Evolutionary conservation across 2,329 filamentous ascomycete genomes (phyloP).

Genomic region (Xylariomycetidae sp.): DNA sequence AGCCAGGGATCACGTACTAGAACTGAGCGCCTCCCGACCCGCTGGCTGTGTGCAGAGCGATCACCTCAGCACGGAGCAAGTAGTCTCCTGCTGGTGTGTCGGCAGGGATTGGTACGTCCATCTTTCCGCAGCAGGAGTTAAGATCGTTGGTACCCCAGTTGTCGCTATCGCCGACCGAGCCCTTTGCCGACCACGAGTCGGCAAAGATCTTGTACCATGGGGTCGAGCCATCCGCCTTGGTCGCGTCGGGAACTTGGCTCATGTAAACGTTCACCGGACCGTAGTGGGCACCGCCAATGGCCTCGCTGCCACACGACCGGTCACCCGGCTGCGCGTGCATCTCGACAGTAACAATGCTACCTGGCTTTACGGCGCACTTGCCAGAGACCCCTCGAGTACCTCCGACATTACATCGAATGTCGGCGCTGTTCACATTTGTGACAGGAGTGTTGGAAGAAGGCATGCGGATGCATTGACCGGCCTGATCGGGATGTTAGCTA

Average conservation of each 20-base stretch:
- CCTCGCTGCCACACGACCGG: slow-evolving; percentile 40
- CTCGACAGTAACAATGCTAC: slow-evolving; percentile 26
- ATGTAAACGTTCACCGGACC: slow-evolving; percentile 50
- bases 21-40: slow-evolving; percentile 26
- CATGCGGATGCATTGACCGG: slow-evolving; percentile 42
- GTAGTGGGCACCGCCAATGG: slow-evolving; percentile 51
- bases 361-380: slow-evolving; percentile 40
- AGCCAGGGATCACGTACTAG: too few species aligned
- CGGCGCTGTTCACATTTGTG: slow-evolving; percentile 35
- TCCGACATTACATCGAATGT: slow-evolving; percentile 41
- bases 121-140: slow-evolving; percentile 35
- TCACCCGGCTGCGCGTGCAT: slow-evolving; percentile 38
- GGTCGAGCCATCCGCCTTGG: slow-evolving; percentile 36
- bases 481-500: too few species aligned
- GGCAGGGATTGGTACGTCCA: slow-evolving; percentile 37
- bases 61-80: slow-evolving; percentile 39
- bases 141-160: slow-evolving; percentile 41
- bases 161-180: slow-evolving; percentile 37
- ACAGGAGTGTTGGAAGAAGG: slow-evolving; percentile 49
- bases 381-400: slow-evolving; percentile 28
- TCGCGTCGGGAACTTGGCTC: slow-evolving; percentile 43
- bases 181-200: slow-evolving; percentile 37
- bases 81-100: slow-evolving; percentile 39
- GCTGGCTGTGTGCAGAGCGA: slow-evolving; percentile 38
- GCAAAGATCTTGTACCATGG: slow-evolving; percentile 52